Base-by-base conservation (phyloP, 129 eudicot species). In the Escallonia herrerae region DNA sequence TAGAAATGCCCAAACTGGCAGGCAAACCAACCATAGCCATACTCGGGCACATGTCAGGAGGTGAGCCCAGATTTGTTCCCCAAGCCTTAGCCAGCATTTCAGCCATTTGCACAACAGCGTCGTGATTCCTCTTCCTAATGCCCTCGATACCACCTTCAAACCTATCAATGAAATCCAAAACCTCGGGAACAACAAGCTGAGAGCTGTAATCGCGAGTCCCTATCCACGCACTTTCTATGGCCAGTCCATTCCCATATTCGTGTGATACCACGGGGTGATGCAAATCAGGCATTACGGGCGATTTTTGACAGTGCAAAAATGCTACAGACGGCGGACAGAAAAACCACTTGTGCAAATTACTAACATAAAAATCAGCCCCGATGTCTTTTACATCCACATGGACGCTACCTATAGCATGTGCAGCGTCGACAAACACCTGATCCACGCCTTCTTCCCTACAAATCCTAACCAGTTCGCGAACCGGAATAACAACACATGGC, bases 1-100 rank as follows among this genome's bases (percentile, higher is more conserved):
- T 81, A 9, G 61, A 39, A 74, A 91, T 82, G 63, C 83, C 86
- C 77, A 91, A 81, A 72, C 71, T 60, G 10, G 72, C 57, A 11
- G 97, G 97, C 79, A 91, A 55, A 40, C 96, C 97, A 55, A 91
- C 85, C 97, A 91, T 91, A 7, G 80, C 88, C 90, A 91, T 78
- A 65, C 96, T 81, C 0, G 96, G 74, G 44, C 95, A 87, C 96
- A 91, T 87, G 39, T 87, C 86, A 2, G 89, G 95, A 0, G 97
- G 95, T 2, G 84, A 61, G 8, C 97, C 97, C 58, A 87, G 68
- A 46, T 55, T 67, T 3, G 97, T 91, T 53, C 95, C 90, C 97
- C 97, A 91, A 1, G 88, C 79, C 68, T 83, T 70, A 5, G 66
- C 96, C 80, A 91, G 69, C 95, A 91, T 91, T 58, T 72, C 58